These are phyloP conservation scores for Rhodomyrtus tomentosa DNA, from an alignment of 345 rosid genomes.

Conservation along the genomic window DNA sequence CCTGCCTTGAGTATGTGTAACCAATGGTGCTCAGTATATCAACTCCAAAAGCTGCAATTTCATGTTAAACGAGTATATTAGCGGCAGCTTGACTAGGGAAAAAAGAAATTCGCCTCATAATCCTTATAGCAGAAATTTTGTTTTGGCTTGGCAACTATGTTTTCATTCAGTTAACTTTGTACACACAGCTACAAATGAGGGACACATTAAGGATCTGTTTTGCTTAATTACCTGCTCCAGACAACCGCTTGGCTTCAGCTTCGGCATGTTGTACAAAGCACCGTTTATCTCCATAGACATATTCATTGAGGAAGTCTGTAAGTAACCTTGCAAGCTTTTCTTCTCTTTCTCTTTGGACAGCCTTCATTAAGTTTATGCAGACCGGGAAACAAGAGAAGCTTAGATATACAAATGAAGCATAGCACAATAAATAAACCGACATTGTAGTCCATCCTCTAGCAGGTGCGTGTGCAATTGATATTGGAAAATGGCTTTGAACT, in stretches of 20 bases:
- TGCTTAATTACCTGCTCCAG: constrained; percentile 30
- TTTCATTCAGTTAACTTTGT: not conserved
- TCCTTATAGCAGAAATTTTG: not conserved
- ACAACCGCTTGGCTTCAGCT: constrained; percentile 49
- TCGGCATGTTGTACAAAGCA: constrained; percentile 39
- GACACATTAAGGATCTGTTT: not conserved
- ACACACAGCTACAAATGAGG: not conserved
- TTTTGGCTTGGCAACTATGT: not conserved
- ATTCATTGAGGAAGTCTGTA: constrained; percentile 37
- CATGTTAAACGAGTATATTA: not conserved
- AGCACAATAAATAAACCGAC: not conserved
- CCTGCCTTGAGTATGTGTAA: constrained; percentile 50
- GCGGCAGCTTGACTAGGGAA: not conserved
- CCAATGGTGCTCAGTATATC: constrained; percentile 51
- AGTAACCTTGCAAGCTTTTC: constrained; percentile 52
- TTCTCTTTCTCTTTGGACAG: constrained; percentile 62
- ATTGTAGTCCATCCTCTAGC: not conserved
- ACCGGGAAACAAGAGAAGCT: not conserved
- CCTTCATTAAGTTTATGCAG: constrained; percentile 16
- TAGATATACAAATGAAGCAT: not conserved
- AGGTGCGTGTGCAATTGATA: not conserved
- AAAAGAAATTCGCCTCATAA: not conserved
- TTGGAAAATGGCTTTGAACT: not conserved
- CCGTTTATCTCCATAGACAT: constrained; percentile 45
- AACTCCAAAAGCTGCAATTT: constrained; percentile 41